Base-by-base conservation (phyloP, 1,284 basidiomycete genomes). In the Moesziomyces antarcticus region DNA sequence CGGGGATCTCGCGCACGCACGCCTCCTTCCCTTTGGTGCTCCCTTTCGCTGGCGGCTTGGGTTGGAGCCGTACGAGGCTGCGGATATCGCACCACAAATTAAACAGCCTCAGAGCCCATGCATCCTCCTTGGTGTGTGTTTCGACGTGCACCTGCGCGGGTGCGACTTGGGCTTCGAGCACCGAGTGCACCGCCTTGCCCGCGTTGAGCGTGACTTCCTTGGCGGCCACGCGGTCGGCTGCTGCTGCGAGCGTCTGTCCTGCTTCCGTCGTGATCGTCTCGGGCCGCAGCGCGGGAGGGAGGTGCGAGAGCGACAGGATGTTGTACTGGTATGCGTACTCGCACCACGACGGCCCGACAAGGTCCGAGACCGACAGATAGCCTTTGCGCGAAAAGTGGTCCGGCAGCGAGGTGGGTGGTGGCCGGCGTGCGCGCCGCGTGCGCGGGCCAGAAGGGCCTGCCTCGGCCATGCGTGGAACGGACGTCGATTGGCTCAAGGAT, bases 131-230 rank as follows among this genome's bases (percentile, higher is more conserved):
- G 0, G 87, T 89, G 1, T 76, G 83, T 1, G 88, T 82, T 13
- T 84, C 42, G 10, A 91, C 78, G 62, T 89, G 33, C 22, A 72
- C 57, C 25, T 56, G 88, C 30, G 89, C 88, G 0, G 90, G 88
- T 41, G 88, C 88, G 11, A 94, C 86, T 79, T 93, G 91, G 21
- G 87, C 86, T 81, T 97, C 93, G 18, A 97, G 86, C 45, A 88
- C 86, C 73, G 91, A 91, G 84, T 97, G 94, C 0, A 95, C 92
- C 89, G 74, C 35, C 43, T 68, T 42, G 40, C 50, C 63, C 9
- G 41, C 56, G 3, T 61, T 50, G 7, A 81, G 46, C 1, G 68
- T 69, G 20, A 60, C 40, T n/a, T 82, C 76, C 21, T 70, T 70
- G 18, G 59, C 27, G 27, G 58, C 50, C 20, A 78, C 65, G 8